Percentiles rank a stretch among this genome's conserved stretches.
Evolutionary conservation across 352 stramenopile genomes (phyloP).

Genomic region (Globisporangium spiculum): DNA sequence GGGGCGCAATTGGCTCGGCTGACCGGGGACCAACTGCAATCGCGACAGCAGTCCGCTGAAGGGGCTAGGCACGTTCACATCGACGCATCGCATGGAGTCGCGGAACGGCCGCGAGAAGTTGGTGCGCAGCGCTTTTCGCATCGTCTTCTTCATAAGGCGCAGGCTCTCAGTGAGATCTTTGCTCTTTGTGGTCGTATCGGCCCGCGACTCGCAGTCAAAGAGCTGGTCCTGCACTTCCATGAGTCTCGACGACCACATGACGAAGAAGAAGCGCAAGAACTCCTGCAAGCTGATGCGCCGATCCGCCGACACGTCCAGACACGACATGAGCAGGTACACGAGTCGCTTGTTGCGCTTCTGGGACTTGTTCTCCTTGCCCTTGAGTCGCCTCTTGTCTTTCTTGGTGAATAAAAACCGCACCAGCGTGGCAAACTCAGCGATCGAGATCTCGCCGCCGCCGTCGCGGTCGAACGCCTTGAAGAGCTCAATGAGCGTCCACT

Average conservation of each 20-base stretch:
- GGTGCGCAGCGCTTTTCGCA: slow-evolving; percentile 37
- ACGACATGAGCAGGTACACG: slow-evolving; percentile 50
- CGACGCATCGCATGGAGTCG: slow-evolving; percentile 49
- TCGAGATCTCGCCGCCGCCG: slow-evolving; percentile 40
- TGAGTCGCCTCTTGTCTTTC: slow-evolving; percentile 19
- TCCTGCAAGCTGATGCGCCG: slow-evolving; percentile 40
- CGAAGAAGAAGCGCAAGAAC: slow-evolving; percentile 52
- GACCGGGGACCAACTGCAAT: slow-evolving; percentile 25
- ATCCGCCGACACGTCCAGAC: slow-evolving; percentile 42
- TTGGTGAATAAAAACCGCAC: slow-evolving; percentile 39
- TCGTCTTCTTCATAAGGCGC: slow-evolving; percentile 19
- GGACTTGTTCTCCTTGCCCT: slow-evolving; percentile 17
- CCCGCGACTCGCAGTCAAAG: slow-evolving; percentile 19
- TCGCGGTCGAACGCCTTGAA: slow-evolving; percentile 52
- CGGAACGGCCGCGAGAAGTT: slow-evolving; percentile 57
- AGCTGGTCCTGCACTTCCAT: slow-evolving; percentile 52
- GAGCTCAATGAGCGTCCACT: slow-evolving; percentile 44
- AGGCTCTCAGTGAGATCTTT: slow-evolving; percentile 14
- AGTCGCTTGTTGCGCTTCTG: slow-evolving; percentile 32
- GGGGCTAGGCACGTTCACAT: slow-evolving; percentile 34
- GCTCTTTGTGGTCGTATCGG: neutral
- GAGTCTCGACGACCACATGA: slow-evolving; percentile 48
- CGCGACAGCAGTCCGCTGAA: slow-evolving; percentile 34
- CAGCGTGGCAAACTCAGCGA: slow-evolving; percentile 48
- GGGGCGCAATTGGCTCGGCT: neutral